Evolutionary conservation across 1,139 yeast species (phyloP).

Genomic region (Suhomyces ambrosiae): DNA sequence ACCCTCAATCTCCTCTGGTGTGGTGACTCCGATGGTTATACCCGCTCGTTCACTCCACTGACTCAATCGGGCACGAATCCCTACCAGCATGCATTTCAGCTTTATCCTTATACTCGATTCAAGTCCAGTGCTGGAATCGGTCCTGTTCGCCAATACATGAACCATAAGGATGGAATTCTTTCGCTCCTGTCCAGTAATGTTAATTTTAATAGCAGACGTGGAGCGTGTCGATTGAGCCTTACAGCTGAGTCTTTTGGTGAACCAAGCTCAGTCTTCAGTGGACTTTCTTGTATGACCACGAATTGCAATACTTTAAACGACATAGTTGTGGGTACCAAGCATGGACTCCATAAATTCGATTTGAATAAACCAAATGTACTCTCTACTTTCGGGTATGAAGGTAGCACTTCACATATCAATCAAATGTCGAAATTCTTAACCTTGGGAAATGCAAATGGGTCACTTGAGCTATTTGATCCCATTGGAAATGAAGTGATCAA

Average conservation of each 20-base stretch:
- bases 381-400: constrained; percentile 26
- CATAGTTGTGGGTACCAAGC: constrained; percentile 37
- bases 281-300: constrained; percentile 41
- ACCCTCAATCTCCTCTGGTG: constrained; percentile 79
- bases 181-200: constrained; percentile 56
- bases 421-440: constrained; percentile 49
- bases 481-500: constrained; percentile 54
- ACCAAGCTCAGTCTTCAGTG: constrained; percentile 21
- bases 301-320: constrained; percentile 39
- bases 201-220: constrained; percentile 60
- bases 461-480: constrained; percentile 78
- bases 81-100: constrained; percentile 22
- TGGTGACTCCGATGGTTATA: constrained; percentile 60
- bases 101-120: constrained; percentile 54
- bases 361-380: constrained; percentile 51
- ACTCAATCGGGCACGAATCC: constrained; percentile 16
- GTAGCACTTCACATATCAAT: constrained; percentile 36
- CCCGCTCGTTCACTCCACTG: constrained; percentile 33
- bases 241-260: constrained; percentile 21
- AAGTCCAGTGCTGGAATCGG: constrained; percentile 40
- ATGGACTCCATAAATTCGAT: constrained; percentile 59
- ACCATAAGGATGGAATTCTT: constrained; percentile 59
- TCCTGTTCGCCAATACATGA: constrained; percentile 52
- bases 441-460: constrained; percentile 69
- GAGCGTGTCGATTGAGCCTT: constrained; percentile 47